phyloP scores from a whole-genome alignment of 306 rosid species.

The Lupinus albus region DNA sequence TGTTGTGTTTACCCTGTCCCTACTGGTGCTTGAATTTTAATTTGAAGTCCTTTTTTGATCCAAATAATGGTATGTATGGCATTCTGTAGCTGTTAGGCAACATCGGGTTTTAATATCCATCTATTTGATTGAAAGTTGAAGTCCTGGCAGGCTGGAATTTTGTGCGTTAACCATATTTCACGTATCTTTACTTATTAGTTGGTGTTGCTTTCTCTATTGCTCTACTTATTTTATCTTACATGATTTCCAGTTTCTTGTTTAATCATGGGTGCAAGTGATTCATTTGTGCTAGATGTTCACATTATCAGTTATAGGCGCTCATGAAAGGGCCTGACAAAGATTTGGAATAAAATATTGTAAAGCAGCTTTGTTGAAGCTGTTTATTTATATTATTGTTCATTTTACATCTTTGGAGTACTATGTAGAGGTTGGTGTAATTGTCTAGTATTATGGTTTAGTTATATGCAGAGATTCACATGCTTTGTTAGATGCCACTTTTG shows the following conservation, averaged over 20 bases:
- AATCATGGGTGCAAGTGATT: neutral
- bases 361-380: slow-evolving; percentile 32
- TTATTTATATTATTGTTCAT: neutral
- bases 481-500: too few relatives aligned
- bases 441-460: slow-evolving; percentile 12
- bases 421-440: slow-evolving; percentile 15
- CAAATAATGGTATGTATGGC: slow-evolving; percentile 3
- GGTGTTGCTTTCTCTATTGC: neutral
- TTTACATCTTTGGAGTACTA: slow-evolving; percentile 10
- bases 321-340: slow-evolving; percentile 16
- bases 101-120: neutral
- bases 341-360: neutral
- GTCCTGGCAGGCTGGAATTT: neutral
- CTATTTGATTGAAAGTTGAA: slow-evolving; percentile 6
- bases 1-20: slow-evolving; percentile 14
- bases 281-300: neutral
- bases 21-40: slow-evolving; percentile 10
- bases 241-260: slow-evolving; percentile 6
- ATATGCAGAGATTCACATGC: too few relatives aligned
- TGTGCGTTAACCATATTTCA: slow-evolving; percentile 5
- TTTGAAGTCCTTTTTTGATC: slow-evolving; percentile 24
- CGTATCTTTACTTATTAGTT: slow-evolving; percentile 9
- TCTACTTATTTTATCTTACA: slow-evolving; percentile 4
- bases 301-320: slow-evolving; percentile 1
- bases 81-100: slow-evolving; percentile 6